These are phyloP conservation scores for Xylaria venustula DNA, from an alignment of 495 filamentous ascomycete genomes.

Conservation along the genomic window DNA sequence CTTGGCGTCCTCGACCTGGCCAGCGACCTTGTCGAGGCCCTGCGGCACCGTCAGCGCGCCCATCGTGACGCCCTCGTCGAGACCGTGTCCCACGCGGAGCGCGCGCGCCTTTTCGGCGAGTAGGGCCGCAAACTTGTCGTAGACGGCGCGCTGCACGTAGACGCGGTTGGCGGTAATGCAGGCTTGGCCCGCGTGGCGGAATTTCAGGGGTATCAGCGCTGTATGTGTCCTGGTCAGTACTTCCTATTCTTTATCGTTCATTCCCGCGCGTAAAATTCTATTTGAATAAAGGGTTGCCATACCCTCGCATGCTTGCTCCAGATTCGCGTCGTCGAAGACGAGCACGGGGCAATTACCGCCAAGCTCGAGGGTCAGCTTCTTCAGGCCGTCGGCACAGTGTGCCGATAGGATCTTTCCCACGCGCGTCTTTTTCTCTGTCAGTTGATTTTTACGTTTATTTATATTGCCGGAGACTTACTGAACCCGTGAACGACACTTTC, in stretches of 20 bases:
- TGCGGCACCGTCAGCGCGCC: slow-evolving; percentile 65
- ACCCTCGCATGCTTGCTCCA: slow-evolving; percentile 60
- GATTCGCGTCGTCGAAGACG: slow-evolving; percentile 71
- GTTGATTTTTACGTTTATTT: background rate
- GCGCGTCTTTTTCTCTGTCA: slow-evolving; percentile 20
- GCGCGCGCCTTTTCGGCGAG: slow-evolving; percentile 53
- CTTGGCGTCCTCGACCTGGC: slow-evolving; percentile 63
- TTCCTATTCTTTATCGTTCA: too few relatives aligned
- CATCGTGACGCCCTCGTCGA: slow-evolving; percentile 58
- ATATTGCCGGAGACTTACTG: slow-evolving; percentile 8
- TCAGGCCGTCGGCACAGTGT: slow-evolving; percentile 56
- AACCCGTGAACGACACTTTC: slow-evolving; percentile 73
- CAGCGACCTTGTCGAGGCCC: slow-evolving; percentile 60
- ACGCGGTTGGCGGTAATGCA: slow-evolving; percentile 74
- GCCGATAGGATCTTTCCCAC: slow-evolving; percentile 32
- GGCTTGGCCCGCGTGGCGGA: slow-evolving; percentile 68
- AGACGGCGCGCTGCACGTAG: slow-evolving; percentile 62
- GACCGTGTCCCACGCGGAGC: slow-evolving; percentile 66
- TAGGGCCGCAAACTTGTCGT: slow-evolving; percentile 52
- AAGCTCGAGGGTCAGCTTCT: slow-evolving; percentile 71
- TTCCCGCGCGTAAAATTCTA: too few relatives aligned
- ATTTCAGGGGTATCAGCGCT: slow-evolving; percentile 60
- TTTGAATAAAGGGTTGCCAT: too few relatives aligned
- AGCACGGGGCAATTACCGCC: slow-evolving; percentile 76
- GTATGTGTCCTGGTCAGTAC: slow-evolving; percentile 8